These are phyloP conservation scores for Teratosphaeria pseudoeucalypti DNA, from an alignment of 2,329 filamentous ascomycete genomes.

Conservation along the genomic window DNA sequence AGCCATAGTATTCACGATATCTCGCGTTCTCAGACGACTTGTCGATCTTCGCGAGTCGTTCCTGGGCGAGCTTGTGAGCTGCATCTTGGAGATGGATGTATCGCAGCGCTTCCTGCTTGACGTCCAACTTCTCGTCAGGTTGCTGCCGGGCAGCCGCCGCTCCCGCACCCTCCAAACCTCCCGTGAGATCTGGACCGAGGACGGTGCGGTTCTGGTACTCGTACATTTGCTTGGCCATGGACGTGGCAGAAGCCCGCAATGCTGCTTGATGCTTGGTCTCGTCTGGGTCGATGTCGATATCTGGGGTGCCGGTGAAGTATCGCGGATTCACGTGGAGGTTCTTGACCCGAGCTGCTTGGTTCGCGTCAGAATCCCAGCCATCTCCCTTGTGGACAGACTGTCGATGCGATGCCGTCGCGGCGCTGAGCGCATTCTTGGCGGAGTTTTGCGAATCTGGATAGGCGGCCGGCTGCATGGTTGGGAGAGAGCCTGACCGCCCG, in stretches of 20 bases:
- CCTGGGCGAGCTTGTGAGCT: constrained; percentile 75
- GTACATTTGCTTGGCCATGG: constrained; percentile 86
- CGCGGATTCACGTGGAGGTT: constrained; percentile 60
- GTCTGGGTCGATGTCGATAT: constrained; percentile 59
- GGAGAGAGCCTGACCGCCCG: constrained; percentile 53
- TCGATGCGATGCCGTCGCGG: constrained; percentile 58
- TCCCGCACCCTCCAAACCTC: constrained; percentile 12
- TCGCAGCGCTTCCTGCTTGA: constrained; percentile 42
- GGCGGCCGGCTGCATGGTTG: constrained; percentile 30
- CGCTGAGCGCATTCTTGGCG: constrained; percentile 59
- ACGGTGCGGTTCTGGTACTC: constrained; percentile 42
- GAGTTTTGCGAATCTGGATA: constrained; percentile 51
- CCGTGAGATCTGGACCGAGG: constrained; percentile 8
- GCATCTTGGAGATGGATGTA: constrained; percentile 67
- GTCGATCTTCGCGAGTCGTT: constrained; percentile 70
- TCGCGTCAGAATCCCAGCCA: constrained; percentile 37
- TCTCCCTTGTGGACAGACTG: constrained; percentile 13
- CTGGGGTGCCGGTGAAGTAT: constrained; percentile 70
- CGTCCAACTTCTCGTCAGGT: constrained; percentile 30
- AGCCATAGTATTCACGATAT: constrained; percentile 69
- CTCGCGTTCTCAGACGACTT: constrained; percentile 53
- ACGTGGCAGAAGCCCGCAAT: constrained; percentile 70
- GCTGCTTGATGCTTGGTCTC: constrained; percentile 63
- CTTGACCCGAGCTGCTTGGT: constrained; percentile 52
- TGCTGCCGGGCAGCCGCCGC: constrained; percentile 14